Evolutionary conservation across 2,329 filamentous ascomycete species (phyloP).

Genomic region (Penicillium digitatum): DNA sequence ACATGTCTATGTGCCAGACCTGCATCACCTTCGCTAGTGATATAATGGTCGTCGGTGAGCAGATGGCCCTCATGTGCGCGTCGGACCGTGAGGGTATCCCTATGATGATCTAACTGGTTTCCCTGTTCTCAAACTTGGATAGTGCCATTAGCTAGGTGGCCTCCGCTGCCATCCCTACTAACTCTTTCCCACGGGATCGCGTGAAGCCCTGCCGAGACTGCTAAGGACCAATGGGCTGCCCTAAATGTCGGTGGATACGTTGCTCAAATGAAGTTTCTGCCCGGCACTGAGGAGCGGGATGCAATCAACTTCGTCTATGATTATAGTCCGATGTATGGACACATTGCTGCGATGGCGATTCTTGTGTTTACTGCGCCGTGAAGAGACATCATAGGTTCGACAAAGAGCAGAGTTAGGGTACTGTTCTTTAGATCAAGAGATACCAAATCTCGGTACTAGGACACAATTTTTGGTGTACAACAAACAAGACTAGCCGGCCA

Average conservation of each 20-base stretch:
- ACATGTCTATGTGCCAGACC: conserved; percentile 54
- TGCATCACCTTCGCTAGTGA: conserved; percentile 53
- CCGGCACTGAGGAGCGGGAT: conserved; percentile 27
- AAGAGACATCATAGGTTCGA: conserved; percentile 29
- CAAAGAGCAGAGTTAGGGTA: conserved; percentile 31
- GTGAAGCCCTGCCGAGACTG: conserved; percentile 11
- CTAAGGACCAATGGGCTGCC: conserved; percentile 16
- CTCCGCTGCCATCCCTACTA: conserved; percentile 22
- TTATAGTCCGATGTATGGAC: conserved; percentile 28
- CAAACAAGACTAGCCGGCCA: background rate
- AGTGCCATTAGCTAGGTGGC: conserved; percentile 33
- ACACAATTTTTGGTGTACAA: background rate
- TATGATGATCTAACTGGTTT: conserved; percentile 38
- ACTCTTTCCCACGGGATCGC: conserved; percentile 16
- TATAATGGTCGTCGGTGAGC: conserved; percentile 52
- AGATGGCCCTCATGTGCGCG: conserved; percentile 57
- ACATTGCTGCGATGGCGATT: conserved; percentile 26
- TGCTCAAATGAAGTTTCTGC: conserved; percentile 27
- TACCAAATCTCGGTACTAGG: background rate
- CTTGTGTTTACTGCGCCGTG: conserved; percentile 25
- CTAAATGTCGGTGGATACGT: conserved; percentile 28
- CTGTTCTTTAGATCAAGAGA: background rate
- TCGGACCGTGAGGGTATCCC: conserved; percentile 54
- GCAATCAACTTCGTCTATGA: conserved; percentile 39
- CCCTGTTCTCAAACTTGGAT: conserved; percentile 34